phyloP scores from a whole-genome alignment of 192 early-diverging fungal species.

The Kickxella alabastrina region DNA sequence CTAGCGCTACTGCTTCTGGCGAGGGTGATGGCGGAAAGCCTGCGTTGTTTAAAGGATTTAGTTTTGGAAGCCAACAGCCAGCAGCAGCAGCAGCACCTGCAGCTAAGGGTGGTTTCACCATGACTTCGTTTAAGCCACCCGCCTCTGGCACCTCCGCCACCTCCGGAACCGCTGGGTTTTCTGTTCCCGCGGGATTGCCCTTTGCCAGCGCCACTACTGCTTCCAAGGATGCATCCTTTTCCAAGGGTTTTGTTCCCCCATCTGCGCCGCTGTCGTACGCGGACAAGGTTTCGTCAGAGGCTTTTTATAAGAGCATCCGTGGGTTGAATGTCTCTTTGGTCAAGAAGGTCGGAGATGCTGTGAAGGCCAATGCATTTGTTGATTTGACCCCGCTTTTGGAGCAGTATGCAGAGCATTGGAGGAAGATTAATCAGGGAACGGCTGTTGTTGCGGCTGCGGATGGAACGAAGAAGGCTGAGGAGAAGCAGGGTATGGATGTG shows the following conservation, averaged over 20 bases:
- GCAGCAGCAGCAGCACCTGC: background rate
- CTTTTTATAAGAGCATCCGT: conserved; percentile 40
- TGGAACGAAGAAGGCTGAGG: background rate
- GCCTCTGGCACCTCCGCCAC: background rate
- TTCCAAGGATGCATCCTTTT: conserved; percentile 12
- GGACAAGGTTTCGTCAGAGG: background rate
- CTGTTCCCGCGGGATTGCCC: too few relatives aligned
- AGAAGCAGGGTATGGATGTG: too few relatives aligned
- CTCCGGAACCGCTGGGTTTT: background rate
- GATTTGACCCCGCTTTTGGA: conserved; percentile 39
- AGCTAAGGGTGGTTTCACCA: conserved; percentile 13
- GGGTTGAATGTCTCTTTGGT: conserved; percentile 49
- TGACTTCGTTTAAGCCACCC: conserved; percentile 41
- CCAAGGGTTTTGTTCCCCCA: conserved; percentile 21
- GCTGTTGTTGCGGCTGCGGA: background rate
- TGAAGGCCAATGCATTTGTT: conserved; percentile 36
- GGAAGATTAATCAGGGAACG: conserved; percentile 6
- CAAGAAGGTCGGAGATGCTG: conserved; percentile 32
- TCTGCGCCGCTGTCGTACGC: background rate
- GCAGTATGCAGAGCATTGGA: conserved; percentile 42
- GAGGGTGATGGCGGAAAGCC: background rate
- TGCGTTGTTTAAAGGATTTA: conserved; percentile 32
- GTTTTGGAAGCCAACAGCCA: conserved; percentile 25
- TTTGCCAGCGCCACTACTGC: background rate
- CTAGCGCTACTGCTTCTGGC: conserved; percentile 33